These are phyloP conservation scores for Vanrija sp. DNA, from an alignment of 1,284 basidiomycete species.

Conservation along the genomic window DNA sequence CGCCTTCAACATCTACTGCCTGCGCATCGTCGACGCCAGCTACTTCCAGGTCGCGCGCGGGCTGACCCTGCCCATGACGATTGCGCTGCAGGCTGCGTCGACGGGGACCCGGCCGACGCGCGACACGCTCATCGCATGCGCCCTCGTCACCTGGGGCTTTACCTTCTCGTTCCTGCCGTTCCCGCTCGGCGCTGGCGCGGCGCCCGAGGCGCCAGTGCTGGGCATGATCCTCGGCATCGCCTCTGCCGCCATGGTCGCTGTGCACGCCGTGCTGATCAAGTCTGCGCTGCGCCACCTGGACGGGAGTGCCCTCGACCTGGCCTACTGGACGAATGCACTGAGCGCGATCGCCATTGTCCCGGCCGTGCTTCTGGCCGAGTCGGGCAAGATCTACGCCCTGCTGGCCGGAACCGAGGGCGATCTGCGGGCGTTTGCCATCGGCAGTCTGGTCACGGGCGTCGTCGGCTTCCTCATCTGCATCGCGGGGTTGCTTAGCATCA, in stretches of 20 bases:
- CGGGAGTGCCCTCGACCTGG: constrained; percentile 22
- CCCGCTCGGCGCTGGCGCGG: background rate
- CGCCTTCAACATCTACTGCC: constrained; percentile 70
- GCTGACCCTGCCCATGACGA: constrained; percentile 70
- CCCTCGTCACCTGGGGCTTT: constrained; percentile 31
- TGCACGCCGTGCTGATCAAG: constrained; percentile 35
- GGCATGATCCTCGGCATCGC: constrained; percentile 27
- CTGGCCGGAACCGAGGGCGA: background rate
- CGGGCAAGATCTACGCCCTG: background rate
- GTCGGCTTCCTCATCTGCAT: constrained; percentile 27
- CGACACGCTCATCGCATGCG: constrained; percentile 21
- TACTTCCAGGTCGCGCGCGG: constrained; percentile 77
- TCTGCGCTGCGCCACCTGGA: constrained; percentile 21
- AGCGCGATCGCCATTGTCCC: constrained; percentile 14
- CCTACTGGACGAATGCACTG: constrained; percentile 27
- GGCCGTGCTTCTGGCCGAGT: constrained; percentile 11
- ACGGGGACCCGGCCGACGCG: constrained; percentile 14
- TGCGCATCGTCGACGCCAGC: constrained; percentile 68
- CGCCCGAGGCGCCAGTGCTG: constrained; percentile 27
- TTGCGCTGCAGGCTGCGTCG: constrained; percentile 37
- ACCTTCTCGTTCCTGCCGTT: constrained; percentile 26
- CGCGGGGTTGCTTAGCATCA: constrained; percentile 25
- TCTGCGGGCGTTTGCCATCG: constrained; percentile 14
- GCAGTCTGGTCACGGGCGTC: constrained; percentile 17
- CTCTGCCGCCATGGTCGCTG: constrained; percentile 21